Base-by-base conservation (phyloP, 1,284 basidiomycete genomes). In the Irpex lacteus region DNA sequence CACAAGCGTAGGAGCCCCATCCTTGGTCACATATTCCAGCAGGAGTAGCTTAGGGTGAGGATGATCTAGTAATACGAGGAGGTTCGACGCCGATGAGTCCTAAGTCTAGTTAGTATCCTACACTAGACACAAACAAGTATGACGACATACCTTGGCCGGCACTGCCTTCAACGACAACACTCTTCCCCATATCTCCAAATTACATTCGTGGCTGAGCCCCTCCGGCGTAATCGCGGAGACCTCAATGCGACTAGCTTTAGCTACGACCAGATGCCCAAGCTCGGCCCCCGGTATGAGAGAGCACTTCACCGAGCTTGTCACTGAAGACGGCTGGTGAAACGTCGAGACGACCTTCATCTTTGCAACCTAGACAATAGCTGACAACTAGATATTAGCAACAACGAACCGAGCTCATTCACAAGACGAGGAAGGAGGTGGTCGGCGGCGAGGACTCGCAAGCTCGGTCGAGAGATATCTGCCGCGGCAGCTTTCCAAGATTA, bases 1-100 rank as follows among this genome's bases (percentile, higher is more conserved):
- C 2, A 69, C 72, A 13, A 91, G 74, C 8, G 75, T 74, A 19
- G 68, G 68, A 0, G 78, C 80, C 11, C 70, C 72, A 40, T 77
- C 74, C 26, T 75, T 71, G 59, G 80, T 73, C 5, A 74, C 70
- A 69, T 86, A 89, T 6, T 78, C 72, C 26, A 92, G 76, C 66
- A 91, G 79, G 36, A 92, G 73, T 6, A 91, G 78, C 67, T 86
- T 85, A 4, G 90, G 88, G 44, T 90, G 85, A 1, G 91, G 91
- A 69, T 91, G 89, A 66, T 89, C 89, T 0, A 88, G 82, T 70
- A 91, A 78, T 19, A 90, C 79, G 18, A 91, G 73, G 13, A 92
- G 69, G 68, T 83, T 85, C 9, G 83, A 83, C 55, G 77, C 75
- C 11, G 74, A 72, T 18, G 78, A 77, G 54, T 80, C 84, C 87